Conservation (phyloP, 371 early-diverging fungal species). For the Smittium mucronatum region DNA sequence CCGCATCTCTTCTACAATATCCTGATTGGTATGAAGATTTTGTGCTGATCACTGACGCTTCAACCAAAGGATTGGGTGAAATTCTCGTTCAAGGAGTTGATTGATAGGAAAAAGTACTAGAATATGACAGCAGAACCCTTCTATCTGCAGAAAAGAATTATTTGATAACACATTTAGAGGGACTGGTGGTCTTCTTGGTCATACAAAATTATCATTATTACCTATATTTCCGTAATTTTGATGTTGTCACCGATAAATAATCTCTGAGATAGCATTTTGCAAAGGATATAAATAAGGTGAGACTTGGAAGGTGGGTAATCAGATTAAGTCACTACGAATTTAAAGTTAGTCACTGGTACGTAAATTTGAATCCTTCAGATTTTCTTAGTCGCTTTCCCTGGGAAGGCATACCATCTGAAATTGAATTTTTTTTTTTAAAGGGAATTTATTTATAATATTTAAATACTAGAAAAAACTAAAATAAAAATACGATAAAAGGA, state of each 20-base stretch:
- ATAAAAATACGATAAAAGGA: too few species aligned
- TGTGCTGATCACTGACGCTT: constrained; percentile 10
- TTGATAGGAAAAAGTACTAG: constrained; percentile 6
- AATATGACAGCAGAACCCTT: constrained; percentile 3
- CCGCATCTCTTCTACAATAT: not conserved
- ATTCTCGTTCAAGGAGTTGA: not conserved
- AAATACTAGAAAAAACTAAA: too few species aligned
- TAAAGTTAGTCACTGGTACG: not conserved
- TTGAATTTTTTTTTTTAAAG: too few species aligned
- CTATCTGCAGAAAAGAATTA: constrained; percentile 9
- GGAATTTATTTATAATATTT: too few species aligned
- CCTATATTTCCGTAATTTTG: not conserved
- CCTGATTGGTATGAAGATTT: constrained; percentile 7
- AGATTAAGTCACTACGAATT: constrained; percentile 9
- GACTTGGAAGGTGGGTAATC: constrained; percentile 7
- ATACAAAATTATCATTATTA: constrained; percentile 5
- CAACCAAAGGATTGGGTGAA: constrained; percentile 2
- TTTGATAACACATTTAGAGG: constrained; percentile 5
- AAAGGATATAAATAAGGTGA: not conserved
- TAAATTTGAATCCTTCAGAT: constrained; percentile 6
- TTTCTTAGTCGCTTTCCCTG: not conserved
- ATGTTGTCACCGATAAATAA: constrained; percentile 8
- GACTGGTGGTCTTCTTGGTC: not conserved
- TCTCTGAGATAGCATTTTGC: not conserved
- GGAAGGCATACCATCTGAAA: not conserved